Evolutionary conservation across 306 rosid genomes (phyloP).

Genomic region (Fragaria vesca): DNA sequence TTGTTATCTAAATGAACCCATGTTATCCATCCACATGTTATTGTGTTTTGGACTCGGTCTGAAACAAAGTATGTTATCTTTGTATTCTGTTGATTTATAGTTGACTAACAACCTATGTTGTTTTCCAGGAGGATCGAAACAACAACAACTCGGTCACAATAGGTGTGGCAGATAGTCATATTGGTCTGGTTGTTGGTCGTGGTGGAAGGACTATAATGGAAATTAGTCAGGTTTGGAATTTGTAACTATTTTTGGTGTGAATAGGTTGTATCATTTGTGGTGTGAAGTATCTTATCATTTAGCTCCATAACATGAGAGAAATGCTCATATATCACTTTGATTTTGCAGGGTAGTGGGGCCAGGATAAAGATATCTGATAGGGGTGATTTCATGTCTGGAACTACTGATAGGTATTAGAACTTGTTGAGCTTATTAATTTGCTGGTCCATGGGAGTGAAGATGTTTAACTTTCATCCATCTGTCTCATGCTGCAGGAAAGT

Average conservation of each 20-base stretch:
- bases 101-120: conserved; percentile 18
- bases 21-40: background rate
- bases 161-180: conserved; percentile 83
- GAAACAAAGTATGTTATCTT: background rate
- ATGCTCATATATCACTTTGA: conserved; percentile 24
- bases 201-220: conserved; percentile 93
- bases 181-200: conserved; percentile 98
- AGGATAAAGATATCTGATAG: conserved; percentile 98
- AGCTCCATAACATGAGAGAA: conserved; percentile 9
- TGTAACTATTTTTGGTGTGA: background rate
- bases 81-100: background rate
- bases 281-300: conserved; percentile 10
- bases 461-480: background rate
- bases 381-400: conserved; percentile 95
- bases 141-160: conserved; percentile 80
- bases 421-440: background rate
- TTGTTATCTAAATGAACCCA: background rate
- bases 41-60: background rate
- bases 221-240: conserved; percentile 80
- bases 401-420: conserved; percentile 73
- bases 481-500: conserved; percentile 70
- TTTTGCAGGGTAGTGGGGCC: conserved; percentile 84
- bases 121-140: conserved; percentile 74
- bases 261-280: background rate
- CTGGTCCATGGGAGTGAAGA: conserved; percentile 8